A percentile compares a stretch with the other conserved stretches of the same genome.
These are phyloP conservation scores for Pythium vanterpoolii DNA, from an alignment of 352 stramenopile genomes.

Conservation along the genomic window DNA sequence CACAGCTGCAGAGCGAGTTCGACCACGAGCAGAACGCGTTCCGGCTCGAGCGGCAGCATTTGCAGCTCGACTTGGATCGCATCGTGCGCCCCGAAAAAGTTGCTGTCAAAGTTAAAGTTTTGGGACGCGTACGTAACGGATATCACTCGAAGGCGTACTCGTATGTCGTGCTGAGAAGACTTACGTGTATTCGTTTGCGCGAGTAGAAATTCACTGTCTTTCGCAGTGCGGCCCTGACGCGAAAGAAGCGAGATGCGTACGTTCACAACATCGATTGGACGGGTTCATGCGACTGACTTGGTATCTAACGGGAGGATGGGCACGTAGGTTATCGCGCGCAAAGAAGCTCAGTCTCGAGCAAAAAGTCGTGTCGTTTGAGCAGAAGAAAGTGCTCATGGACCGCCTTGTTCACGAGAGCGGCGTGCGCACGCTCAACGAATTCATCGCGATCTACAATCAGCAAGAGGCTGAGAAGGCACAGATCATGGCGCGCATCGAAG, in stretches of 20 bases:
- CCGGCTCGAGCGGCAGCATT: conserved; percentile 41
- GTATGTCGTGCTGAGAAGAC: not conserved
- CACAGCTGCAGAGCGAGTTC: conserved; percentile 37
- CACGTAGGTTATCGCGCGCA: conserved; percentile 32
- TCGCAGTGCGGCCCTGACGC: conserved; percentile 25
- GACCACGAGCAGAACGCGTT: conserved; percentile 47
- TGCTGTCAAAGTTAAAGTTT: conserved; percentile 28
- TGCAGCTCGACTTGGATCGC: conserved; percentile 46
- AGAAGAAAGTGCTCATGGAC: conserved; percentile 67
- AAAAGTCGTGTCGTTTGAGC: conserved; percentile 64
- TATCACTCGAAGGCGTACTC: not conserved
- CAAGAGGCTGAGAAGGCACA: conserved; percentile 52
- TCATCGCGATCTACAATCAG: conserved; percentile 60
- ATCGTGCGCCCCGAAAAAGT: conserved; percentile 41
- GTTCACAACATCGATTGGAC: not conserved
- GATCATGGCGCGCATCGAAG: conserved; percentile 50
- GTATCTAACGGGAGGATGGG: not conserved
- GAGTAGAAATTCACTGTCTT: conserved; percentile 29
- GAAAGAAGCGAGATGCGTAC: conserved; percentile 38
- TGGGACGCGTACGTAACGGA: conserved; percentile 22
- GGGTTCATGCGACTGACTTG: not conserved
- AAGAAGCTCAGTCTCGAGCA: conserved; percentile 59
- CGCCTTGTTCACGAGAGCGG: conserved; percentile 47
- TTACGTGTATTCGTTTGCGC: not conserved
- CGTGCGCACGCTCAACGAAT: conserved; percentile 52